Conservation (phyloP, 257 asterid species). For the Ilex asprella region DNA sequence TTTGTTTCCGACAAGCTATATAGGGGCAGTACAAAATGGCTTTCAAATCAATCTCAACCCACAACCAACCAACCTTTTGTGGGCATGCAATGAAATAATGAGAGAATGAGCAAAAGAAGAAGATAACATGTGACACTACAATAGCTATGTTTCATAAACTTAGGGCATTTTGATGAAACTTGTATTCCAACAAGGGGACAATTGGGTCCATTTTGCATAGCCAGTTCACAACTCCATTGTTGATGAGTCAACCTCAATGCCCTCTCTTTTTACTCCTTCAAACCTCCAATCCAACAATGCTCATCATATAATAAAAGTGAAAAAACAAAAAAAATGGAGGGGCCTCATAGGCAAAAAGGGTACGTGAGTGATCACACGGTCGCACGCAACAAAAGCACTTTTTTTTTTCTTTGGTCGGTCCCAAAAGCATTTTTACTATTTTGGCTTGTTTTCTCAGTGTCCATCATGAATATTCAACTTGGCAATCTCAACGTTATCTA, state of each 20-base stretch:
- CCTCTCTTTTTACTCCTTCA: conserved; percentile 32
- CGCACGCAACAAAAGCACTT: conserved; percentile 73
- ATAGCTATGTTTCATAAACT: conserved; percentile 27
- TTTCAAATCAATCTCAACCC: not conserved
- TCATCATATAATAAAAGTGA: conserved; percentile 38
- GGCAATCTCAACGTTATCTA: no score
- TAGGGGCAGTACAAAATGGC: not conserved
- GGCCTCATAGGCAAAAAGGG: conserved; percentile 9
- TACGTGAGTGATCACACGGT: conserved; percentile 29
- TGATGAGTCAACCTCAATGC: conserved; percentile 74
- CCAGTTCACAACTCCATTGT: conserved; percentile 42
- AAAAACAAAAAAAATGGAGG: not conserved
- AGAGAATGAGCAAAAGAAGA: conserved; percentile 2
- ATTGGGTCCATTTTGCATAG: conserved; percentile 55
- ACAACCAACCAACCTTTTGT: conserved; percentile 1
- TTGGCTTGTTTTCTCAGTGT: not conserved
- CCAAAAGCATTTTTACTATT: conserved; percentile 21
- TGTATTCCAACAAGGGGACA: conserved; percentile 58
- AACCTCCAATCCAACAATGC: conserved; percentile 55
- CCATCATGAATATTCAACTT: not conserved
- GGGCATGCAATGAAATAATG: conserved; percentile 5
- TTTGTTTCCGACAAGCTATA: not conserved
- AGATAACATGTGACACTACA: conserved; percentile 31
- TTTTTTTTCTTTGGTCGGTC: conserved; percentile 4
- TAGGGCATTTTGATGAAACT: conserved; percentile 36